phyloP scores from a whole-genome alignment of 169 alveolate species.

The Plasmodium adleri region DNA sequence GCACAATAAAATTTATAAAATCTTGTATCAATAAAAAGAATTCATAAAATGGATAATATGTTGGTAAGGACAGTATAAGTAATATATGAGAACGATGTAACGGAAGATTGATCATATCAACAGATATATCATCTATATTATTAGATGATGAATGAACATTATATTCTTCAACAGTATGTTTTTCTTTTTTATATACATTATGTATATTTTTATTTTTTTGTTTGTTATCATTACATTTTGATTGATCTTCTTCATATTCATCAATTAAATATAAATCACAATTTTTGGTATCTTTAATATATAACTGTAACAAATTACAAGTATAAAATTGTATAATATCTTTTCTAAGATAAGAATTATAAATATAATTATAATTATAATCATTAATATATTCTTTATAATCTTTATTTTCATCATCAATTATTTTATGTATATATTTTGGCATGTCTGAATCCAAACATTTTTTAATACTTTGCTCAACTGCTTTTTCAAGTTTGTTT shows the following conservation, averaged over 20 bases:
- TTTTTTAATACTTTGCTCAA: too few species aligned
- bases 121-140: neutral
- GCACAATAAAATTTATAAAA: constrained; percentile 26
- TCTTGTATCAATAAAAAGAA: constrained; percentile 28
- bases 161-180: neutral
- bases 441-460: too few species aligned
- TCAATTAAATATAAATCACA: constrained; percentile 60
- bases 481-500: constrained; percentile 5
- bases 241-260: constrained; percentile 8
- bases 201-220: neutral
- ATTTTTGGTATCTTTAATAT: constrained; percentile 19
- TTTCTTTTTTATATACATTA: neutral
- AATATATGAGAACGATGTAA: constrained; percentile 63
- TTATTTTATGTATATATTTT: too few species aligned
- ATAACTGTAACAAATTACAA: constrained; percentile 27
- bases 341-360: neutral
- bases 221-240: neutral
- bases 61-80: constrained; percentile 43
- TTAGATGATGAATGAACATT: neutral
- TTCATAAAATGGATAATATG: constrained; percentile 21
- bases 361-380: constrained; percentile 11
- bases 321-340: constrained; percentile 35
- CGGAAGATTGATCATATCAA: constrained; percentile 23
- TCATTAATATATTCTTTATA: constrained; percentile 20
- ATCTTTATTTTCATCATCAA: too few species aligned